Percentiles rank a stretch among this genome's conserved stretches.
phyloP scores from a whole-genome alignment of 2,329 filamentous ascomycete genomes.

The Aspergillus bombycis region DNA sequence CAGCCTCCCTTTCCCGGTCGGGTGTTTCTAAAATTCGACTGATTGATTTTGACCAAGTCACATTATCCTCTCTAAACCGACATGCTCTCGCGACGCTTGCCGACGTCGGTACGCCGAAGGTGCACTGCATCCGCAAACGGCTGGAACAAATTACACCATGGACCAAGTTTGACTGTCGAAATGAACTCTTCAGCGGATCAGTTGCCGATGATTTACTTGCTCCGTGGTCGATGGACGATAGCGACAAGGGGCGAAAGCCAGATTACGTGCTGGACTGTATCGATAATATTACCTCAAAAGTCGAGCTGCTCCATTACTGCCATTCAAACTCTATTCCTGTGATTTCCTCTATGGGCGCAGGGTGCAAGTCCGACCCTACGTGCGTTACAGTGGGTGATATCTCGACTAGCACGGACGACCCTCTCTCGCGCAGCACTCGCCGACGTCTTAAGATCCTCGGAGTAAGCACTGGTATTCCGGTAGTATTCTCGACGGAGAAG shows the following conservation, averaged over 20 bases:
- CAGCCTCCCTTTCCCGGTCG: slow-evolving; percentile 81
- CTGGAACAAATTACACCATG: slow-evolving; percentile 88
- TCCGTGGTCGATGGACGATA: slow-evolving; percentile 60
- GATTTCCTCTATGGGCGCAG: slow-evolving; percentile 94
- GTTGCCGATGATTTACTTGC: slow-evolving; percentile 69
- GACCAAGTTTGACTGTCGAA: slow-evolving; percentile 83
- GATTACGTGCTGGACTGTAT: slow-evolving; percentile 97
- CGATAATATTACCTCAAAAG: slow-evolving; percentile 97
- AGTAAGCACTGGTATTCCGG: slow-evolving; percentile 81
- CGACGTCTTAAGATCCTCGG: slow-evolving; percentile 75
- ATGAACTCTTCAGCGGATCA: slow-evolving; percentile 76
- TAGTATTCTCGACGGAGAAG: slow-evolving; percentile 91
- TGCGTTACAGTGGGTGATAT: slow-evolving; percentile 90
- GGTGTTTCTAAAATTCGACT: slow-evolving; percentile 86
- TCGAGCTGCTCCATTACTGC: slow-evolving; percentile 86
- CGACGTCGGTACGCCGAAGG: slow-evolving; percentile 92
- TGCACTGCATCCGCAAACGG: slow-evolving; percentile 77
- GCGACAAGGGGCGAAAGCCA: slow-evolving; percentile 56
- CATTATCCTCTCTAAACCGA: slow-evolving; percentile 89
- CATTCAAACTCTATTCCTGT: slow-evolving; percentile 75
- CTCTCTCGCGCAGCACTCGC: slow-evolving; percentile 81
- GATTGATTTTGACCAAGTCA: slow-evolving; percentile 97
- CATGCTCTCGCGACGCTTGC: slow-evolving; percentile 92
- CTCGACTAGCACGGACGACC: slow-evolving; percentile 82
- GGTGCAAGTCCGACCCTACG: slow-evolving; percentile 86